phyloP scores from a whole-genome alignment of 129 eudicot genomes.

The Chrysanthemum makinoi region DNA sequence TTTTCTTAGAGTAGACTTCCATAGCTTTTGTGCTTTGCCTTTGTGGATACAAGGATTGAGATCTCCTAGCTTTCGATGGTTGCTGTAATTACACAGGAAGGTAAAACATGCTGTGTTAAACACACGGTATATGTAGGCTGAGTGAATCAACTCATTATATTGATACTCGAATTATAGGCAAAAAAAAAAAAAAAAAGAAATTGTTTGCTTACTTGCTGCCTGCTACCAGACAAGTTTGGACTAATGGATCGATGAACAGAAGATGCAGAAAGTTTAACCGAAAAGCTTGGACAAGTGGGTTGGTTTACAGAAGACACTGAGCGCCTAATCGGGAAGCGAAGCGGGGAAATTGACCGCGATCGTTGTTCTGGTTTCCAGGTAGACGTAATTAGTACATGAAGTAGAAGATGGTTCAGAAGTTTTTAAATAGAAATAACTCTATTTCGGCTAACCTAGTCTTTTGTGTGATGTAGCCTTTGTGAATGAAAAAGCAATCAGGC shows the following conservation, averaged over 20 bases:
- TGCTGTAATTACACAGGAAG: slow-evolving; percentile 33
- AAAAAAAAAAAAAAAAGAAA: slow-evolving; percentile 2
- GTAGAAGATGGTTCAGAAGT: background rate
- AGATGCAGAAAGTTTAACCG: slow-evolving; percentile 25
- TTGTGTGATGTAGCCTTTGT: slow-evolving; percentile 37
- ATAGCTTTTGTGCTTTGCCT: slow-evolving; percentile 42
- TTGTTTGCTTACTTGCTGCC: slow-evolving; percentile 43
- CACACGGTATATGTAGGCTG: background rate
- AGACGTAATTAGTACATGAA: background rate
- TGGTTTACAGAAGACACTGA: slow-evolving; percentile 50
- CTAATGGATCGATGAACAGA: slow-evolving; percentile 32
- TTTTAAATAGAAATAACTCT: slow-evolving; percentile 1
- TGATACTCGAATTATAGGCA: slow-evolving; percentile 2
- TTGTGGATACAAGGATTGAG: slow-evolving; percentile 38
- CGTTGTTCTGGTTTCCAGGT: slow-evolving; percentile 40
- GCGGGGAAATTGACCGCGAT: slow-evolving; percentile 59
- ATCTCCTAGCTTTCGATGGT: slow-evolving; percentile 45
- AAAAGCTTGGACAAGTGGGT: slow-evolving; percentile 46
- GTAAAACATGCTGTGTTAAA: slow-evolving; percentile 2
- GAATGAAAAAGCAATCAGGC: slow-evolving; percentile 41
- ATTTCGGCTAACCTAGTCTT: slow-evolving; percentile 46
- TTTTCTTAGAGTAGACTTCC: slow-evolving; percentile 50
- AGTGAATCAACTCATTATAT: background rate
- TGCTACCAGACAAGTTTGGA: slow-evolving; percentile 24
- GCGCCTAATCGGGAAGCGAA: slow-evolving; percentile 49